These are phyloP conservation scores for Quercus cerris DNA, from an alignment of 306 rosid genomes.

Conservation along the genomic window DNA sequence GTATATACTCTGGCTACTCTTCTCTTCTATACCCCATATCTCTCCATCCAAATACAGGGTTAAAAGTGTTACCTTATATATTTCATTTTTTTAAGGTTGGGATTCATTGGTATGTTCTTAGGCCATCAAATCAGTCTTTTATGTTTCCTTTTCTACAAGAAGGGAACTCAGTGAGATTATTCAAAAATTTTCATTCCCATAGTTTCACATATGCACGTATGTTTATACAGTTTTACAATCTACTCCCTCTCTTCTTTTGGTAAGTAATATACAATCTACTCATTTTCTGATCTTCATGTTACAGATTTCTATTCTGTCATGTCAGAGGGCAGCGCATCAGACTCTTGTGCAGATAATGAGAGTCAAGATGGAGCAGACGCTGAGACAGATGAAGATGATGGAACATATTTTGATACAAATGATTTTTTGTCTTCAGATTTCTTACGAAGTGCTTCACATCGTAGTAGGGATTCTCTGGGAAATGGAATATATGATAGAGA, in stretches of 20 bases:
- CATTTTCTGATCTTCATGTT: slow-evolving; percentile 26
- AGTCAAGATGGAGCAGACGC: slow-evolving; percentile 93
- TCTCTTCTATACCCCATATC: no score
- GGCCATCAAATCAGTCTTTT: neutral
- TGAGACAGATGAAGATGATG: slow-evolving; percentile 91
- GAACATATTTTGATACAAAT: slow-evolving; percentile 72
- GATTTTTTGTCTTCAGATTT: slow-evolving; percentile 76
- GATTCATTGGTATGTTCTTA: neutral
- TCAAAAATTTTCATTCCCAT: neutral
- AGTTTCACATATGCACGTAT: neutral
- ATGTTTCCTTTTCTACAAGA: neutral
- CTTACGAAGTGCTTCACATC: slow-evolving; percentile 86
- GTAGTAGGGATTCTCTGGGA: slow-evolving; percentile 77
- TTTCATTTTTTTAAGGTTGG: neutral
- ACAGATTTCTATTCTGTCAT: slow-evolving; percentile 94
- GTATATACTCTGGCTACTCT: no score
- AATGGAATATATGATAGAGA: slow-evolving; percentile 60
- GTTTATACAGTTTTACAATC: neutral
- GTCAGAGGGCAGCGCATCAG: slow-evolving; percentile 93
- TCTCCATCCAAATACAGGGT: no score
- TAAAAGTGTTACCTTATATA: neutral
- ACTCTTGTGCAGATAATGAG: slow-evolving; percentile 85
- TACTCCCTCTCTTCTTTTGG: neutral
- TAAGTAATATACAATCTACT: slow-evolving; percentile 2
- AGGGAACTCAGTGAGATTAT: neutral